phyloP scores from a whole-genome alignment of 192 early-diverging fungal genomes.

The Entophlyctis luteolus region DNA sequence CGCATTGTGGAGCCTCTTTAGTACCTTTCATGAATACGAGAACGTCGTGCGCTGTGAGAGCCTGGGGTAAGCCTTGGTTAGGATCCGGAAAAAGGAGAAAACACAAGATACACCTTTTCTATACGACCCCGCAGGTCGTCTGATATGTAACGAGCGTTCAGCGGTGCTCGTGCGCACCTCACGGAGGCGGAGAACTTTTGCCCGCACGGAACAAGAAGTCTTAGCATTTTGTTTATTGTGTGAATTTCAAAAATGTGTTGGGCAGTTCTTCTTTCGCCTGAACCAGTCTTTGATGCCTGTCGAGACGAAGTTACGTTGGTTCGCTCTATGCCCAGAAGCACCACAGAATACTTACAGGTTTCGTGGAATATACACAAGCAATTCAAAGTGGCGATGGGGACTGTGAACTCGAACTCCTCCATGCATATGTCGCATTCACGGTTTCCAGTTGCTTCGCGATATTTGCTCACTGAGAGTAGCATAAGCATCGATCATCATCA shows the following conservation, averaged over 20 bases:
- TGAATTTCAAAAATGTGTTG: not conserved
- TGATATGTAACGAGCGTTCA: constrained; percentile 22
- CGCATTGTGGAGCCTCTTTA: constrained; percentile 85
- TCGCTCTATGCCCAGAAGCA: too few species aligned
- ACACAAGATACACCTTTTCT: too few species aligned
- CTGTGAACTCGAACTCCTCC: constrained; percentile 9
- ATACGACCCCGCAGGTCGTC: constrained; percentile 19
- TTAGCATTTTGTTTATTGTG: too few species aligned
- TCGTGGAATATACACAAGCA: constrained; percentile 16
- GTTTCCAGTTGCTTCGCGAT: not conserved
- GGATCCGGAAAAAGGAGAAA: too few species aligned
- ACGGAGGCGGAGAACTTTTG: too few species aligned
- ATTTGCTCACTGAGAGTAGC: not conserved
- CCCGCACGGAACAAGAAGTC: too few species aligned
- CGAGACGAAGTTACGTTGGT: too few species aligned
- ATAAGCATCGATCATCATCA: not conserved
- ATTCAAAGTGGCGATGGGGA: constrained; percentile 6
- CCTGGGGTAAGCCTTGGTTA: too few species aligned
- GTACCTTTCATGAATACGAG: constrained; percentile 97
- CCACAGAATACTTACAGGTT: not conserved
- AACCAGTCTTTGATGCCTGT: constrained; percentile 19
- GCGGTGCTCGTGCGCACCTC: too few species aligned
- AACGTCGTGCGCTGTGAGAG: constrained; percentile 51
- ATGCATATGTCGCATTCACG: constrained; percentile 15
- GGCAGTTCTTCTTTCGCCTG: not conserved